These are phyloP conservation scores for Schwanniomyces yamadae DNA, from an alignment of 805 yeast species.

Conservation along the genomic window DNA sequence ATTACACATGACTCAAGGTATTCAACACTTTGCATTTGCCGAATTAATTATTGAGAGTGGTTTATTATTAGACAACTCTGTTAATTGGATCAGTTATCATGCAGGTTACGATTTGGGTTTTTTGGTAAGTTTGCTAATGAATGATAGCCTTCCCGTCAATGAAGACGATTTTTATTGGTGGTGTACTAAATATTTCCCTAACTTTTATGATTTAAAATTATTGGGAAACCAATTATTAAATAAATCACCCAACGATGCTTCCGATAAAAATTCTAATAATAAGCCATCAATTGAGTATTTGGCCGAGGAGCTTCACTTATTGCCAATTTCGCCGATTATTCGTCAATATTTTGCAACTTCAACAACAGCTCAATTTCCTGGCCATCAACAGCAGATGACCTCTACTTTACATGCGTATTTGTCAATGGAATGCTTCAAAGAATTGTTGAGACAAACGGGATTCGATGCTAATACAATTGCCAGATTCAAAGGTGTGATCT, in stretches of 20 bases:
- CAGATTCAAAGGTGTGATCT: constrained; percentile 49
- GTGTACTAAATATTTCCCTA: constrained; percentile 73
- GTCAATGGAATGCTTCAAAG: constrained; percentile 64
- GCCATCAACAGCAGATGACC: constrained; percentile 38
- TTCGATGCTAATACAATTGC: constrained; percentile 21
- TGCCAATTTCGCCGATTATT: constrained; percentile 57
- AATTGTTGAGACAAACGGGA: constrained; percentile 37
- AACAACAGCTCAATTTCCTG: constrained; percentile 17
- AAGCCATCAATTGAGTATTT: constrained; percentile 57
- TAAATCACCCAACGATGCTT: constrained; percentile 15
- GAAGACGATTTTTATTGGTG: constrained; percentile 76
- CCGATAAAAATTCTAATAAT: constrained; percentile 14
- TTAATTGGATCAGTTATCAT: constrained; percentile 90
- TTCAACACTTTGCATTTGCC: constrained; percentile 76
- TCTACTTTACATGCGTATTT: constrained; percentile 61
- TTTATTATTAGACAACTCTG: constrained; percentile 63
- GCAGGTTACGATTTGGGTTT: constrained; percentile 95
- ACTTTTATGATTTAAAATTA: constrained; percentile 75
- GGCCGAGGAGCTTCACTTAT: constrained; percentile 65
- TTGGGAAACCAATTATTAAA: constrained; percentile 38
- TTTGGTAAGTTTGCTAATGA: constrained; percentile 71
- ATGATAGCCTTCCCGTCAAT: constrained; percentile 73
- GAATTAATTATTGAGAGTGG: constrained; percentile 86
- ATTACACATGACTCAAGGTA: constrained; percentile 72
- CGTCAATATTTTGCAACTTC: constrained; percentile 34